A percentile compares a stretch with the other conserved stretches of the same genome.
Evolutionary conservation across 768 basidiomycete genomes (phyloP).

Genomic region (Leccinellum rugosiceps): DNA sequence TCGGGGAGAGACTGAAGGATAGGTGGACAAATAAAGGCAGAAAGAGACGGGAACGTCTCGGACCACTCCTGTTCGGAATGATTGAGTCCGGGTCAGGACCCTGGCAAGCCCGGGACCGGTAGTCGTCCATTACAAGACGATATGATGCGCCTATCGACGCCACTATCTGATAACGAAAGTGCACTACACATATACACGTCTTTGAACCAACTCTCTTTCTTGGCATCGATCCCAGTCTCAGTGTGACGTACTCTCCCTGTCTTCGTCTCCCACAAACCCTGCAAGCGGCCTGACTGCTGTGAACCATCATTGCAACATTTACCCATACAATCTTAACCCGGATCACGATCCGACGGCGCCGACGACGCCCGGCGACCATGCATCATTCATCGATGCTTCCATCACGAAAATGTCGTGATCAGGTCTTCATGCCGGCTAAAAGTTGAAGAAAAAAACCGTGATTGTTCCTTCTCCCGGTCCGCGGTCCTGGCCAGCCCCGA

Average conservation of each 20-base stretch:
- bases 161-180: neutral
- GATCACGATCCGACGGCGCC: neutral
- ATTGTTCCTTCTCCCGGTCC: neutral
- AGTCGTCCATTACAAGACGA: neutral
- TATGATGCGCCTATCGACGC: neutral
- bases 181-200: too few relatives aligned
- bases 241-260: neutral
- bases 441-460: neutral
- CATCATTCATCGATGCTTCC: neutral
- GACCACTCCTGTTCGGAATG: neutral
- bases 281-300: neutral
- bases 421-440: neutral
- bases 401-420: neutral
- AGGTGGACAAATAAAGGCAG: neutral
- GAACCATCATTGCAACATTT: neutral
- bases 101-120: too few relatives aligned
- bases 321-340: neutral
- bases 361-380: neutral
- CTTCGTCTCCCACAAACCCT: neutral
- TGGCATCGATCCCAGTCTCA: neutral
- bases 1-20: slow-evolving; percentile 8
- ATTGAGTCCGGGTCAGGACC: neutral
- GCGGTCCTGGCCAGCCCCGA: neutral
- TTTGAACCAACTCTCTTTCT: neutral
- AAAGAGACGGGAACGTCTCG: neutral